A percentile compares a stretch with the other conserved stretches of the same genome.
These are phyloP conservation scores for Sarocladium brachiariae DNA, from an alignment of 2,329 filamentous ascomycete genomes.

Conservation along the genomic window DNA sequence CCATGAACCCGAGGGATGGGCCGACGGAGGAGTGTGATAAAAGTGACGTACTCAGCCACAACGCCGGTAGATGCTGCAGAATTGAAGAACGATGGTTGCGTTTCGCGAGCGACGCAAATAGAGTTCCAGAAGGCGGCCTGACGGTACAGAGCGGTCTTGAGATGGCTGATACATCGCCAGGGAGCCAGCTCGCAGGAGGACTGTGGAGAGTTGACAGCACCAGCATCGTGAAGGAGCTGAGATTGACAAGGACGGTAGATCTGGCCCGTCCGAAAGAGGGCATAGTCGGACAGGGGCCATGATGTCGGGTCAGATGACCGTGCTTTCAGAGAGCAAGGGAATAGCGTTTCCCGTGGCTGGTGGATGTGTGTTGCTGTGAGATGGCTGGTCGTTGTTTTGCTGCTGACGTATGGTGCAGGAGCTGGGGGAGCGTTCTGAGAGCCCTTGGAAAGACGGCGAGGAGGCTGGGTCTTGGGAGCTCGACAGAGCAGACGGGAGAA, in stretches of 20 bases:
- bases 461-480: slow-evolving; percentile 1
- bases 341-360: slow-evolving; percentile 3
- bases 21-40: not conserved
- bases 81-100: slow-evolving; percentile 8
- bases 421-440: not conserved
- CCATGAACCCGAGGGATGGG: not conserved
- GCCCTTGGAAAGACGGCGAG: not conserved
- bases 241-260: slow-evolving; percentile 6
- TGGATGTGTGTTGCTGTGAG: slow-evolving; percentile 8
- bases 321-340: slow-evolving; percentile 6
- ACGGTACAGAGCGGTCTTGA: slow-evolving; percentile 9
- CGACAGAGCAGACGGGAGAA: slow-evolving; percentile 1
- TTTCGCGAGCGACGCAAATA: not conserved
- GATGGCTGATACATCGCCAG: slow-evolving; percentile 11
- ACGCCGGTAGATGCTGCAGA: not conserved
- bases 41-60: not conserved
- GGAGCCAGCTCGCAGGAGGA: slow-evolving; percentile 12
- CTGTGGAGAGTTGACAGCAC: not conserved
- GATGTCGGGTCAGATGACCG: not conserved
- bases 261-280: slow-evolving; percentile 7
- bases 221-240: not conserved
- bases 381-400: not conserved
- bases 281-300: slow-evolving; percentile 11
- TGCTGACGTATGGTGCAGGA: slow-evolving; percentile 6
- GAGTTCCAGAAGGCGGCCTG: slow-evolving; percentile 14